Evolutionary conservation across 495 filamentous ascomycete species (phyloP), one percentile per base, ranked within the genome.

Genomic region (Melanomma pulvis-pyrius): DNA sequence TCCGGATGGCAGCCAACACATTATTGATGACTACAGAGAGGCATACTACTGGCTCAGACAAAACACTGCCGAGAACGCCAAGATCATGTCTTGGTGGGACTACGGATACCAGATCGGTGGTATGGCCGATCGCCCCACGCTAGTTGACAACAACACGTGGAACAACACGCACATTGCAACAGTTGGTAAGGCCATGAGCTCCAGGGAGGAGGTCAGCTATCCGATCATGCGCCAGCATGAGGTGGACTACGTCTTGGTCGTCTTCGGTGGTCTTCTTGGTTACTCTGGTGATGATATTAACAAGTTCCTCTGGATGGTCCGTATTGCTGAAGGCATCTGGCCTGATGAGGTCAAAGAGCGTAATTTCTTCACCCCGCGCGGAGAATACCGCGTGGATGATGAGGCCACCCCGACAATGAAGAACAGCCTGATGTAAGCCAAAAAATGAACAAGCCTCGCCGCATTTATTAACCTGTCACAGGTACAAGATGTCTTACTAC

Each of bases 401-500:
- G 85, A 91, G 71, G 96, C 96, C 41, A 96, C 93, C n/a, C 91
- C 93, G 19, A 90, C 93, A 30, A 99, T 99, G 96, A 92, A 89
- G 81, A 96, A 99, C 84, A 96, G 92, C 76, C 85, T 99, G 82
- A 97, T 99, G 92, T 96, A 86, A 82, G 90, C 78, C 26, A 51
- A 25, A 17, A 12, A 15, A 32, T 46, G 9, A 48, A 30, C 48
- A 22, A 54, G 32, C 11, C 59, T 66, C 63, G 32, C 13, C 19
- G 39, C 64, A 41, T 50, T n/a, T 72, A 52, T 79, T 87, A 70
- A 84, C 76, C 34, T 24, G 19, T 49, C 36, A 65, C 69, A 96
- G 92, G 92, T 99, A 99, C 85, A 99, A 99, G 85, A 97, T 99
- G 96, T 97, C 92, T 36, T 99, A 98, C 84, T 90, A 97, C 86